Evolutionary conservation across 352 stramenopile genomes (phyloP), one percentile per base, ranked within the genome.

Genomic region (Thraustochytrium striatum): DNA sequence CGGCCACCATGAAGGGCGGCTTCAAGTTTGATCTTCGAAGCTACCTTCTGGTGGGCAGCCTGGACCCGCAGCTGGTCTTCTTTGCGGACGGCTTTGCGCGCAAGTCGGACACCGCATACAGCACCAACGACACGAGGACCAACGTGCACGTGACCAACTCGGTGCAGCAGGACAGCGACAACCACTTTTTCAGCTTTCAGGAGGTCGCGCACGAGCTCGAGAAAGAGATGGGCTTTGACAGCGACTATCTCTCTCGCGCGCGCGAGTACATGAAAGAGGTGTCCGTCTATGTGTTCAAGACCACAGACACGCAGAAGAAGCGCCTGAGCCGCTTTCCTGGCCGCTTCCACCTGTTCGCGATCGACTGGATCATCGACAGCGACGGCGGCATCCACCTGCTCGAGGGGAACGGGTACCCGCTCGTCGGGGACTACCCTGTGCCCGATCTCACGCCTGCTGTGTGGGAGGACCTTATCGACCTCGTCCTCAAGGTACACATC

Each of bases 101-200:
- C n/a, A 80, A 80, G 41, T 69, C 70, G 16, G 70, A 80, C 47
- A 75, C 58, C 13, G 57, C 61, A 19, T 80, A 80, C 57, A 80
- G 32, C 47, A 3, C 35, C 11, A 9, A 80, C 2, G 38, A 44
- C 55, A 72, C 47, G 11, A 8, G 41, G 5, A 81, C 55, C n/a
- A 80, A n/a, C 7, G 70, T 70, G 8, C 70, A 80, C 38, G 58
- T 80, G 8, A 80, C 70, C 0, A 80, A 80, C 41, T 30, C 2
- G 16, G 30, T 57, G 11, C 21, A 5, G n/a, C 70, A 80, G 58
- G 79, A 38, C 13, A 81, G 11, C 16, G 36, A 79, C 21, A 75
- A 80, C 36, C 70, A 80, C 50, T 80, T 80, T 57, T 80, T 80
- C 70, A 80, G 32, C 58, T 80, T 80, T 70, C 11, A 8, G 3